Base-by-base conservation (phyloP, 805 yeast genomes). In the Wickerhamiella siamensis region DNA sequence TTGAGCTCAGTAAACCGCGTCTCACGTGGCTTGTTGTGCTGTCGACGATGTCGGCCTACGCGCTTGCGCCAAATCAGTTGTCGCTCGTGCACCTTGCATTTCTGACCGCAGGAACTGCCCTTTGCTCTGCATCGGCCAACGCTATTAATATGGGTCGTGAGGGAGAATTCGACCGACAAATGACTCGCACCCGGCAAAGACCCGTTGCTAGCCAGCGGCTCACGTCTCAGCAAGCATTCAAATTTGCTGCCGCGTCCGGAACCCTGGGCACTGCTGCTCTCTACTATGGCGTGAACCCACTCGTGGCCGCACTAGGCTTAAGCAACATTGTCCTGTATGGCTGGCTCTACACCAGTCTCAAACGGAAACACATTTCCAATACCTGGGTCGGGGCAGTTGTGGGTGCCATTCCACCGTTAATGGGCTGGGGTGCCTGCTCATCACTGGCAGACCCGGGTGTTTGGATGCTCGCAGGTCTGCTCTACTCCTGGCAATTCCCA, bases 381-480 rank as follows among this genome's bases (percentile, higher is more conserved):
- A 91, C 98, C 0, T 91, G 98, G 98, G 91, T 91, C 2, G 98
- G 98, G 16, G 98, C 98, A 0, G 59, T 91, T n/a, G 98, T 91
- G 3, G 98, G 98, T 3, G 98, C 96, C 0, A 82, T 91, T 37
- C 98, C 98, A 0, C 98, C 98, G 17, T 69, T 91, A 39, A 91
- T 91, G 98, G 98, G 98, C 2, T 91, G 98, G 98, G 95, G 95
- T 2, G 84, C 88, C 0, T 81, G 95, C 10, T 47, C 58, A 22
- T 51, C 60, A 4, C 62, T 87, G 31, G 50, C 70, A 2, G 83
- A 84, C 48, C 95, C 97, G 0, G 96, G 91, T 5, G 93, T 94
- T 3, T 88, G 97, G 97, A 76, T 87, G 55, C 65, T 91, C 19
- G 96, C 96, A 1, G 83, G 80, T 0, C 63, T 91, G 40, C 64